phyloP scores from a whole-genome alignment of 1,284 basidiomycete genomes.

The Pyrrhoderma lamaoense region DNA sequence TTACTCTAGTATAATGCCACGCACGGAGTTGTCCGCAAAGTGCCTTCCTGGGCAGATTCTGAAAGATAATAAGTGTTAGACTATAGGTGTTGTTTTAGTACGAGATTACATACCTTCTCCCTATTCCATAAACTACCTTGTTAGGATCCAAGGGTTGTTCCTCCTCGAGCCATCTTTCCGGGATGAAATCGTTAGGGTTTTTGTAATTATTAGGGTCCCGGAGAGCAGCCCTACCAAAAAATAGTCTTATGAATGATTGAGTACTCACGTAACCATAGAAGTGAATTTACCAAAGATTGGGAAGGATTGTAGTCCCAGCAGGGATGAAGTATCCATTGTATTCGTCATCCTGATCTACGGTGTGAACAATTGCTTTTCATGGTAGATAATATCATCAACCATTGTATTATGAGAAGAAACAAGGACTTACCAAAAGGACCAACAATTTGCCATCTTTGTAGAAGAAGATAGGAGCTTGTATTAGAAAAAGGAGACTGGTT shows the following conservation, averaged over 20 bases:
- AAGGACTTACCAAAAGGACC: conserved; percentile 8
- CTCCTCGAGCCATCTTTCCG: conserved; percentile 20
- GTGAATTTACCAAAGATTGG: conserved; percentile 20
- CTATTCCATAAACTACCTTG: conserved; percentile 13
- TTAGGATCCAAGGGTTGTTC: conserved; percentile 13
- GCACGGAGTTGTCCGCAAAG: conserved; percentile 18
- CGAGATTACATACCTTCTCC: conserved; percentile 7
- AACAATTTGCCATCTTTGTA: conserved; percentile 14
- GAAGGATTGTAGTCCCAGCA: conserved; percentile 18
- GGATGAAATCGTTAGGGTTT: conserved; percentile 20
- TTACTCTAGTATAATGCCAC: neutral
- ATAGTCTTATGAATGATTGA: conserved; percentile 4
- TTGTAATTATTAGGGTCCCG: conserved; percentile 18
- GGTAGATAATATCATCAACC: too few relatives aligned
- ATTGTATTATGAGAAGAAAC: too few relatives aligned
- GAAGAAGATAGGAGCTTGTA: too few relatives aligned
- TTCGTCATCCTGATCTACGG: conserved; percentile 14
- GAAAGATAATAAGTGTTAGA: neutral
- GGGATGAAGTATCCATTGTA: conserved; percentile 22
- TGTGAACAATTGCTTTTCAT: conserved; percentile 10
- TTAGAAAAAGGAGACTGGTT: too few relatives aligned
- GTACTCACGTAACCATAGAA: neutral
- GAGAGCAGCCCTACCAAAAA: conserved; percentile 19
- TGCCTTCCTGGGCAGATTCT: conserved; percentile 18
- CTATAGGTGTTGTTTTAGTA: too few relatives aligned